Evolutionary conservation across 148 eudicot species (phyloP).

Genomic region (Chenopodium formosanum): DNA sequence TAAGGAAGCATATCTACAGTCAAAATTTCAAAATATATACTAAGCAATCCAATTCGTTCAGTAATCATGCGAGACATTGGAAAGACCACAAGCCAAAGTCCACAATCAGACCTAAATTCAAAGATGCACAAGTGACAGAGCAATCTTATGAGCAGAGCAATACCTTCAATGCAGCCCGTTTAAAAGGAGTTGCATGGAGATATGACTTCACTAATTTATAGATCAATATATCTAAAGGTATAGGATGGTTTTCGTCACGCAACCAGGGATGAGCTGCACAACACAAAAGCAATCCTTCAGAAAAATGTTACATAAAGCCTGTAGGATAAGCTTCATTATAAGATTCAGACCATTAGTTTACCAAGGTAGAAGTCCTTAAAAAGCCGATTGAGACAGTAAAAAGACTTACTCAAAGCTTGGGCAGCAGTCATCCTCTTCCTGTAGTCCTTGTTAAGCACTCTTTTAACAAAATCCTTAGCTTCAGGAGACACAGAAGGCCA

Average conservation of each 20-base stretch:
- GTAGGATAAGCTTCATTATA: not conserved
- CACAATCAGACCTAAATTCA: not conserved
- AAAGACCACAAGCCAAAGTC: not conserved
- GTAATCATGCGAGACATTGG: not conserved
- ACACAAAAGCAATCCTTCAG: not conserved
- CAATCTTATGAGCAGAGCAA: not conserved
- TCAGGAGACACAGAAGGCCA: constrained; percentile 58
- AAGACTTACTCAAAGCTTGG: constrained; percentile 57
- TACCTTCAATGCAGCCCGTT: constrained; percentile 69
- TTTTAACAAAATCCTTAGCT: constrained; percentile 67
- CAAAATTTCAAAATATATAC: not conserved
- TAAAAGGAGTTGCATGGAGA: constrained; percentile 58
- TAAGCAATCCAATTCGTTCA: not conserved
- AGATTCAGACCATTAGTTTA: not conserved
- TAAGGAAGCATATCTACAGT: not conserved
- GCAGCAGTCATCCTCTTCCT: constrained; percentile 67
- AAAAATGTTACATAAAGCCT: not conserved
- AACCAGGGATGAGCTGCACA: constrained; percentile 66
- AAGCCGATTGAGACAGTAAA: not conserved
- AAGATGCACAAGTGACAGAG: not conserved
- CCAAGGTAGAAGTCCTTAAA: not conserved
- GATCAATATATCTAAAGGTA: constrained; percentile 63
- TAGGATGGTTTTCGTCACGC: constrained; percentile 41
- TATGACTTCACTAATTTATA: constrained; percentile 65
- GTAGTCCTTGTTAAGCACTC: constrained; percentile 67